Evolutionary conservation across 2,329 filamentous ascomycete species (phyloP).

Genomic region (Metarhizium rileyi): DNA sequence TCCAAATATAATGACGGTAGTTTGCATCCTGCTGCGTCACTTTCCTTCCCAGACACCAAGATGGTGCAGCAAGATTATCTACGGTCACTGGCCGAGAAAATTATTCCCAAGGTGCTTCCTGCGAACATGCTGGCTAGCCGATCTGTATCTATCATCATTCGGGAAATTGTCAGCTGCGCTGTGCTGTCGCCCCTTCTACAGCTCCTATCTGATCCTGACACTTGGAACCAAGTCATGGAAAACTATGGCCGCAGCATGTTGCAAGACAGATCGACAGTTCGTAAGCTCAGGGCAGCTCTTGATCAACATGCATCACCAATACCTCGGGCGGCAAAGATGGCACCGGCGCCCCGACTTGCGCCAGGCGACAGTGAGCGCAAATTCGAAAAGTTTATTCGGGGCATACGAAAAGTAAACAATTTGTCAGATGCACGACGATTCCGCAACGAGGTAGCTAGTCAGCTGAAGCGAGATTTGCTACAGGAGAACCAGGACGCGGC

Average conservation of each 20-base stretch:
- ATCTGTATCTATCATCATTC: constrained; percentile 68
- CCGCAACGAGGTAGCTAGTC: constrained; percentile 83
- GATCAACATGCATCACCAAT: constrained; percentile 88
- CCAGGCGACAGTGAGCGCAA: constrained; percentile 81
- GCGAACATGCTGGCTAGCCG: constrained; percentile 66
- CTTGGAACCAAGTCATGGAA: constrained; percentile 95
- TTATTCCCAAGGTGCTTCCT: constrained; percentile 69
- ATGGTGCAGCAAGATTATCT: constrained; percentile 82
- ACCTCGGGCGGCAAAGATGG: constrained; percentile 53
- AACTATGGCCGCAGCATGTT: constrained; percentile 77
- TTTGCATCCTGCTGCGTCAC: constrained; percentile 74
- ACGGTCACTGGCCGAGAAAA: constrained; percentile 58
- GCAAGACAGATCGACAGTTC: constrained; percentile 90
- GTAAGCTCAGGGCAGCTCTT: constrained; percentile 79
- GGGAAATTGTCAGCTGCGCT: constrained; percentile 89
- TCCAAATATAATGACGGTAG: constrained; percentile 83
- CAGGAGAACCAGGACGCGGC: constrained; percentile 73
- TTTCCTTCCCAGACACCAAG: constrained; percentile 77
- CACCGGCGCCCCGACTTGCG: constrained; percentile 67
- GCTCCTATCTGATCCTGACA: constrained; percentile 81
- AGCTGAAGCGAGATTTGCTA: constrained; percentile 75
- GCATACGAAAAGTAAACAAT: constrained; percentile 80
- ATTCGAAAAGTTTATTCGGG: constrained; percentile 89
- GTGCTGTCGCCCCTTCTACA: constrained; percentile 74
- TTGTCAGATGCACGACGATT: constrained; percentile 88